Conservation (phyloP, 139 green algal species). For the Coelastrella sp. region DNA sequence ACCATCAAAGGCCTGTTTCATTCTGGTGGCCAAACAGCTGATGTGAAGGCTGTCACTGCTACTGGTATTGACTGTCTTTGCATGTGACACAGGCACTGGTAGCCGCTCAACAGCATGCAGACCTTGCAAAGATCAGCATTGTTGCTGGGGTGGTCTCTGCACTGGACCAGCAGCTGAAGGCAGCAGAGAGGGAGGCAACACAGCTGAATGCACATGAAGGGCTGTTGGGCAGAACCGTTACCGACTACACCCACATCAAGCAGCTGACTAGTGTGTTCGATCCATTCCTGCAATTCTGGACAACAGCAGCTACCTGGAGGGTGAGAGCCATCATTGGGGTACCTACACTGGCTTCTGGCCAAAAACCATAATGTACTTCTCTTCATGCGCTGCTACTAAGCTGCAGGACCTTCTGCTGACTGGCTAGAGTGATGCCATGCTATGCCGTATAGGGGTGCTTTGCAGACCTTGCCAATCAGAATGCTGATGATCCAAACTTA, state of each 20-base stretch:
- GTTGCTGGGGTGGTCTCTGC: constrained; percentile 57
- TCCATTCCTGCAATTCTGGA: constrained; percentile 85
- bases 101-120: constrained; percentile 56
- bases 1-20: too few relatives aligned
- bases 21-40: too few relatives aligned
- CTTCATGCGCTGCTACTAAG: too few relatives aligned
- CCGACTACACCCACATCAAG: constrained; percentile 75
- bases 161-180: constrained; percentile 64
- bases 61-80: too few relatives aligned
- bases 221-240: constrained; percentile 68
- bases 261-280: constrained; percentile 79
- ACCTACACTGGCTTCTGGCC: too few relatives aligned
- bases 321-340: not conserved
- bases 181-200: constrained; percentile 63
- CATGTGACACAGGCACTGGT: constrained; percentile 4
- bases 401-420: too few relatives aligned
- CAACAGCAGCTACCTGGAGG: constrained; percentile 64
- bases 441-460: too few relatives aligned
- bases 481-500: not conserved
- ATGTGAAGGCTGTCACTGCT: too few relatives aligned
- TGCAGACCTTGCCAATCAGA: too few relatives aligned
- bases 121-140: constrained; percentile 67
- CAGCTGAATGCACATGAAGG: constrained; percentile 76
- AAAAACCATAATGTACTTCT: too few relatives aligned
- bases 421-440: too few relatives aligned